Evolutionary conservation across 1,284 basidiomycete species (phyloP), one percentile per base, ranked within the genome.

Genomic region (Sphaerobolus stellatus): DNA sequence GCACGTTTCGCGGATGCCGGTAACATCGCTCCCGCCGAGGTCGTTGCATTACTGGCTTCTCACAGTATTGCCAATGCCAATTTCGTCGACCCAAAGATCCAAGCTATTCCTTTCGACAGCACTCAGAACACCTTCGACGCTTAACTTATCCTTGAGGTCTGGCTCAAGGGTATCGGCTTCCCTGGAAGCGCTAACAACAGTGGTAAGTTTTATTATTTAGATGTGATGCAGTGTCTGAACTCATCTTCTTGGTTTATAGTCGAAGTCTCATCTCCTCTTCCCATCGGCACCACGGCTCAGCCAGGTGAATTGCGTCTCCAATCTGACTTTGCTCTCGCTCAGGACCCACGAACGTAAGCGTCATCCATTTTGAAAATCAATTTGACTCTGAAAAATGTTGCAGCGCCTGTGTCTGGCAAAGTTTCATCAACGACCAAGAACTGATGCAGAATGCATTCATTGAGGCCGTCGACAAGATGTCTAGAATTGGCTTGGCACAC

Each of bases 251-350:
- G n/a, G n/a, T n/a, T n/a, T n/a, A n/a, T n/a, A n/a, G n/a, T n/a
- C n/a, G 50, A 51, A 28, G 50, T 51, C 40, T 13, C 40, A 27
- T 48, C 43, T 1, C 62, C 65, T 4, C 50, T 68, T 25, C 18
- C 50, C 31, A 11, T 33, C 6, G 30, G 24, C 4, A 5, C 5
- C 46, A 28, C 14, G 20, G 24, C 11, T 9, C 24, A 48, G 9
- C 48, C 33, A 9, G 72, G 73, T 33, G 73, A 73, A 56, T 62
- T 76, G 16, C 71, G 75, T 47, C 66, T 76, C 20, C 69, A 71
- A 53, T 75, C 72, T n/a, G 67, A 68, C 54, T 58, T 49, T 20
- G 58, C 56, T 22, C 60, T 68, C 52, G 66, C 62, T 18, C 63
- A 63, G 30, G 41, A 11, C 22, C 28, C 46, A 1, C 44, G 41